Conservation (phyloP, 2,329 filamentous ascomycete genomes). For the Rhexocercosporidium sp. region DNA sequence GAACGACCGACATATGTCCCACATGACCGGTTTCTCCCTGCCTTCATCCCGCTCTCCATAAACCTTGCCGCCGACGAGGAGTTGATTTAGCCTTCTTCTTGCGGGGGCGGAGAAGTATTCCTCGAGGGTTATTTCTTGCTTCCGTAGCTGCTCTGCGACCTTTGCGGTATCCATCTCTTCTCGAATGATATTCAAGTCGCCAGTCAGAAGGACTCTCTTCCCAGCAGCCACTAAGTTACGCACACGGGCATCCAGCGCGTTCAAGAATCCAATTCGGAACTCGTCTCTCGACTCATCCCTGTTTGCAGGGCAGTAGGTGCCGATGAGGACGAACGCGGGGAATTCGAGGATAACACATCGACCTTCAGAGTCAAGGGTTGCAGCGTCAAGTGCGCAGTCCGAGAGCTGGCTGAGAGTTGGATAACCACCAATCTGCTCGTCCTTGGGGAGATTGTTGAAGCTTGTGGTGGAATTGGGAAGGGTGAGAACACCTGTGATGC, state of each 20-base stretch:
- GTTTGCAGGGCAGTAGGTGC: constrained; percentile 89
- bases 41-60: constrained; percentile 69
- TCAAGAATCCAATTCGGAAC: constrained; percentile 81
- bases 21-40: constrained; percentile 73
- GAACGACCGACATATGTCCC: constrained; percentile 83
- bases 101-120: constrained; percentile 76
- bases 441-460: constrained; percentile 75
- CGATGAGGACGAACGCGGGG: constrained; percentile 90
- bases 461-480: constrained; percentile 71
- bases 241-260: constrained; percentile 80
- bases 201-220: constrained; percentile 84
- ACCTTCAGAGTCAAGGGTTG: constrained; percentile 84
- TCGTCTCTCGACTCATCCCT: constrained; percentile 83
- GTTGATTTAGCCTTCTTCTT: constrained; percentile 81
- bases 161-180: constrained; percentile 74
- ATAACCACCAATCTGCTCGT: constrained; percentile 88
- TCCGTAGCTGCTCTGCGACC: constrained; percentile 72
- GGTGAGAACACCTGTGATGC: constrained; percentile 81
- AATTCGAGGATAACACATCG: constrained; percentile 92
- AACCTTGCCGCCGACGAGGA: constrained; percentile 76
- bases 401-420: constrained; percentile 72
- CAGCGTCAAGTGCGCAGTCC: constrained; percentile 67
- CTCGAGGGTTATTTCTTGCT: constrained; percentile 69
- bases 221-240: constrained; percentile 82
- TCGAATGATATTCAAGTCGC: constrained; percentile 83